Percentiles rank a stretch among this genome's conserved stretches.
These are phyloP conservation scores for Blastocystis sp. DNA, from an alignment of 352 stramenopile species.

Conservation along the genomic window DNA sequence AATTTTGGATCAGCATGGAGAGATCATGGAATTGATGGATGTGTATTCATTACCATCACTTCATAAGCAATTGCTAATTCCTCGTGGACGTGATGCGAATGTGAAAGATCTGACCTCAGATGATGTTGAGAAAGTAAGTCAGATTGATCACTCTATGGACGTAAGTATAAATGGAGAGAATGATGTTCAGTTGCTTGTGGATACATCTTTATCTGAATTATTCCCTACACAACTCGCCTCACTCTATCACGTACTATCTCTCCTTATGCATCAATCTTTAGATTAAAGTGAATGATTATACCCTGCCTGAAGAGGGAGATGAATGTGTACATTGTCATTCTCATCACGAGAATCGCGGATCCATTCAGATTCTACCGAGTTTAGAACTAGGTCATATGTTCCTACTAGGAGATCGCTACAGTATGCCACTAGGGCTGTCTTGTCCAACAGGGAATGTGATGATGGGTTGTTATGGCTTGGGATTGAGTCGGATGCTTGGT, in stretches of 20 bases:
- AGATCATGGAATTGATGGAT: background rate
- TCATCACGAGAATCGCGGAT: background rate
- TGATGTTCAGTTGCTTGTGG: background rate
- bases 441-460: background rate
- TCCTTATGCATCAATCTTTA: background rate
- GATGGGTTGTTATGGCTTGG: constrained; percentile 62
- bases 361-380: background rate
- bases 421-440: background rate
- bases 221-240: background rate
- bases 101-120: background rate
- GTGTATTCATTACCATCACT: background rate
- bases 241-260: background rate
- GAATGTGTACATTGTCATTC: background rate
- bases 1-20: background rate
- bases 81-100: background rate
- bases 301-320: background rate
- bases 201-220: background rate
- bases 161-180: background rate
- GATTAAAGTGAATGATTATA: background rate
- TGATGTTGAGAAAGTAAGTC: background rate
- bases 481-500: constrained; percentile 39
- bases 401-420: constrained; percentile 48
- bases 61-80: background rate
- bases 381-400: constrained; percentile 54
- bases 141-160: background rate